Percentiles rank a stretch among this genome's conserved stretches.
Evolutionary conservation across 1,284 basidiomycete genomes (phyloP).

Genomic region (Cryptococcus wingfieldii): DNA sequence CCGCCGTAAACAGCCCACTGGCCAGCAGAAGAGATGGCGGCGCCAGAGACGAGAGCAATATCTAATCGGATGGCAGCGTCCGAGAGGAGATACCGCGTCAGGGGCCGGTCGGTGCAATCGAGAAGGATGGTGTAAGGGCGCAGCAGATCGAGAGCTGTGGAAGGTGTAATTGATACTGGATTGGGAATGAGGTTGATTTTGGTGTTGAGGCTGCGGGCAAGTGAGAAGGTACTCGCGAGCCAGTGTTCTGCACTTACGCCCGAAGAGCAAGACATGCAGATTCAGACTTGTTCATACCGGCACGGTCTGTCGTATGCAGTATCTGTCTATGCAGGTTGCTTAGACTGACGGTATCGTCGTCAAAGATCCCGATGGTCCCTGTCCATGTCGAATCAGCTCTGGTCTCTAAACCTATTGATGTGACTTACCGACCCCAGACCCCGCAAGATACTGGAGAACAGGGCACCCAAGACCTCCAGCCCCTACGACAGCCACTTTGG

Average conservation of each 20-base stretch:
- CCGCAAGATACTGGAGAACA: constrained; percentile 85
- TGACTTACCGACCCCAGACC: constrained; percentile 77
- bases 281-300: constrained; percentile 79
- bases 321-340: constrained; percentile 95
- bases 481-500: constrained; percentile 82
- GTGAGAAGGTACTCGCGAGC: not conserved
- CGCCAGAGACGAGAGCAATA: constrained; percentile 84
- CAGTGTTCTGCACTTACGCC: constrained; percentile 52
- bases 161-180: constrained; percentile 55
- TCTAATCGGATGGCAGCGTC: constrained; percentile 72
- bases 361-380: constrained; percentile 69
- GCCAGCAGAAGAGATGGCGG: constrained; percentile 86
- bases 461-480: constrained; percentile 97
- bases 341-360: constrained; percentile 83
- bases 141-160: constrained; percentile 63
- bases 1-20: constrained; percentile 72
- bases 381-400: not conserved
- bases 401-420: not conserved
- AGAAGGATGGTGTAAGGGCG: constrained; percentile 69
- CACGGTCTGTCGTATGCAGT: constrained; percentile 71
- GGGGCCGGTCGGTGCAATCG: constrained; percentile 93
- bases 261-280: constrained; percentile 68
- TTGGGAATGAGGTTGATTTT: constrained; percentile 57
- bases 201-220: constrained; percentile 63
- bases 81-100: constrained; percentile 90